Evolutionary conservation across 495 filamentous ascomycete genomes (phyloP), one percentile per base, ranked within the genome.

Genomic region (Lepidopterella palustris): DNA sequence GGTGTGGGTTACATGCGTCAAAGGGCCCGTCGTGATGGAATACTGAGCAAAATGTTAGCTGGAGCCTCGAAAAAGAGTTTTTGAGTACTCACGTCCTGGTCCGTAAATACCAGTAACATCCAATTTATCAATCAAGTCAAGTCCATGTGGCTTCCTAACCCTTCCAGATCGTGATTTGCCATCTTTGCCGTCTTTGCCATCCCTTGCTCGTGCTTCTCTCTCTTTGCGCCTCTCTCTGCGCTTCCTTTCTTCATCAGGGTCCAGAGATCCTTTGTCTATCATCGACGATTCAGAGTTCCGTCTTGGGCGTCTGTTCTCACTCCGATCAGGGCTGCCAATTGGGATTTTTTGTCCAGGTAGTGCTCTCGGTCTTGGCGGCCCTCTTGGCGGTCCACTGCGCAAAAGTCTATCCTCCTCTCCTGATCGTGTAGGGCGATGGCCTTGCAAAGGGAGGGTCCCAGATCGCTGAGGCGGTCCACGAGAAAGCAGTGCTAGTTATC

Each of bases 1-100:
- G 88, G 71, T 93, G 87, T 5, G 95, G 92, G 65, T 97, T 97
- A 73, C 91, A 93, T 15, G 95, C 95, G 75, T 99, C 95, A 66
- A 96, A 99, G 8, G 95, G 95, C 24, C 95, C 95, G 70, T 99
- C 95, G 70, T 99, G 95, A 61, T 99, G 95, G 74, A 99, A 96
- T 70, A 97, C 92, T 96, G 53, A 5, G 11, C 21, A 25, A 10
- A 40, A 18, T 23, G 57, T 53, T 45, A 53, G 45, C 53, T 27
- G 42, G 24, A 24, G n/a, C 48, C 18, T 21, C 18, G 2, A 45
- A 1, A 29, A 25, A 29, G 28, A 25, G 35, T 24, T 20, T 45
- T 48, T 18, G 20, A 15, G 15, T 3, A 85, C 92, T 74, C 76
- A 97, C 92, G 79, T 71, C 93, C 93, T 59, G 90, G 88, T 45